phyloP scores from a whole-genome alignment of 2,329 filamentous ascomycete species.

The Macroventuria anomochaeta region DNA sequence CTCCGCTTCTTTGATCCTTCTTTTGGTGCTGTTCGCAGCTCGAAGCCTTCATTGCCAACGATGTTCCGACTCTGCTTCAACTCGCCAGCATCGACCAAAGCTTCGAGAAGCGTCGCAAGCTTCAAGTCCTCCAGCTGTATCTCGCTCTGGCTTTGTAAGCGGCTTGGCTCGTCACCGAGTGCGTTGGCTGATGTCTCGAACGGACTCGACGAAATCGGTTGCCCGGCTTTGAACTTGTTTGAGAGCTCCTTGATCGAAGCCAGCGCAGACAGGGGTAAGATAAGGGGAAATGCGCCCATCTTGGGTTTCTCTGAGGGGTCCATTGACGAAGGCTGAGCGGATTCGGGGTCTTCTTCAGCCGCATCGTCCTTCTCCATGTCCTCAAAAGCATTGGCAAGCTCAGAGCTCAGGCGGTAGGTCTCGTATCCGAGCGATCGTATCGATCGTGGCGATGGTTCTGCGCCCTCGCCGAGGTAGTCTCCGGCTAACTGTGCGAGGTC shows the following conservation, averaged over 20 bases:
- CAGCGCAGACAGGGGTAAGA: slow-evolving; percentile 28
- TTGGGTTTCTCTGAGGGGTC: slow-evolving; percentile 20
- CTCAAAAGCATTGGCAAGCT: slow-evolving; percentile 33
- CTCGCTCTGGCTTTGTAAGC: slow-evolving; percentile 36
- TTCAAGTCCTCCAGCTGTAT: slow-evolving; percentile 48
- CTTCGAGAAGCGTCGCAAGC: slow-evolving; percentile 41
- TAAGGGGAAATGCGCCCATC: slow-evolving; percentile 18
- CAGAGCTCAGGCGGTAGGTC: slow-evolving; percentile 54
- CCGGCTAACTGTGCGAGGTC: slow-evolving; percentile 74
- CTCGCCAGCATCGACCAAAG: slow-evolving; percentile 42
- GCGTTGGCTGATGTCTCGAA: slow-evolving; percentile 21
- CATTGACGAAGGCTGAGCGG: slow-evolving; percentile 19
- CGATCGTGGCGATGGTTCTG: slow-evolving; percentile 56
- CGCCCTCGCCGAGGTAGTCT: slow-evolving; percentile 70
- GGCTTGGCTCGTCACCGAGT: slow-evolving; percentile 24
- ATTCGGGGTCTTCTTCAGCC: slow-evolving; percentile 50
- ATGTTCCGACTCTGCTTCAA: slow-evolving; percentile 35
- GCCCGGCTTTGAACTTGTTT: slow-evolving; percentile 22
- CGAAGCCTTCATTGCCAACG: slow-evolving; percentile 6
- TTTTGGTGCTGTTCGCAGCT: neutral
- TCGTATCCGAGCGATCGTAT: slow-evolving; percentile 62
- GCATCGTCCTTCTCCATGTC: slow-evolving; percentile 35
- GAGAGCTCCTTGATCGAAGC: slow-evolving; percentile 29
- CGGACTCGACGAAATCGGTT: slow-evolving; percentile 14
- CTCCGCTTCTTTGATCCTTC: neutral